Base-by-base conservation (phyloP, 306 rosid species). In the Purshia tridentata region DNA sequence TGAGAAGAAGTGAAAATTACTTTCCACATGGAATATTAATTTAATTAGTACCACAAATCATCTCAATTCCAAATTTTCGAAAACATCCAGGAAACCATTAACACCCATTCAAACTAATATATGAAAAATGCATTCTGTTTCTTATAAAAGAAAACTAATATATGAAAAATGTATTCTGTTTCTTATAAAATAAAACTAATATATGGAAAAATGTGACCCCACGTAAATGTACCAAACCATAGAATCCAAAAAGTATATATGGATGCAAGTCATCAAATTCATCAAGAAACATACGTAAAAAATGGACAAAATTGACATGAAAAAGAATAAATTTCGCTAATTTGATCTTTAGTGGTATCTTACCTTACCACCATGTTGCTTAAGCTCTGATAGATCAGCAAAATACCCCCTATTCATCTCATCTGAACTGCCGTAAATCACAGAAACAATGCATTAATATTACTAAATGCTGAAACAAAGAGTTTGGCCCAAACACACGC, bases 351-450 rank as follows among this genome's bases (percentile, higher is more conserved):
- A 29, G 14, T 53, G 52, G 35, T 70, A 72, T 86, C 96, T 89
- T 89, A 84, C 97, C 96, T 94, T 91, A 67, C 99, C 99, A 80
- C 96, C 95, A 71, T 94, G 95, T 65, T 86, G 44, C 66, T 91
- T 74, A 63, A 85, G 84, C 79, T 94, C 97, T 15, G 81, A 56
- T 62, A 94, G 78, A 80, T 94, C 97, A 70, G 96, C 97, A 54
- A 91, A 80, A 76, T 88, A 88, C 16, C 97, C 97, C 74, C 99
- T 84, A 69, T 69, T 88, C 89, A 94, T 78, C 83, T 94, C 99
- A 88, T 94, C 97, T 78, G 77, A 64, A 83, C 96, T 94, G 96
- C 86, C 86, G 73, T 76, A 78, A 69, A 64, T 69, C 35, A 76
- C 69, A 84, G 58, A 70, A 84, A 69, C 65, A 77, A 72, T 65